Conservation (phyloP, 257 asterid species). For the Fraxinus quadrangulata region DNA sequence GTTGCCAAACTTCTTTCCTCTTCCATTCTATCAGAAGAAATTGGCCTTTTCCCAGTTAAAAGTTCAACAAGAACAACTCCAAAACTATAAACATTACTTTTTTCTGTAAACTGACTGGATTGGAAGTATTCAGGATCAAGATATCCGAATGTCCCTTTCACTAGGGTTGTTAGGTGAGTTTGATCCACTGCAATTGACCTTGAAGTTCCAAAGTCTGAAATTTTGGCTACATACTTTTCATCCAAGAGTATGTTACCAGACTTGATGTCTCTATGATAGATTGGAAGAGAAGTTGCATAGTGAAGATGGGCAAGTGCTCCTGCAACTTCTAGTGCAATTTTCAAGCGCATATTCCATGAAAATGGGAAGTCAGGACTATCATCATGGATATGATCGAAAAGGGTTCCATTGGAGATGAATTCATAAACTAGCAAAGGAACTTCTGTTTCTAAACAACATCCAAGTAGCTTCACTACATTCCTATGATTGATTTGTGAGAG, state of each 20-base stretch:
- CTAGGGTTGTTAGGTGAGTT: slow-evolving; percentile 31
- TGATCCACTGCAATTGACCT: slow-evolving; percentile 24
- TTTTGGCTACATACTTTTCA: slow-evolving; percentile 22
- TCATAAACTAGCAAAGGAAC: slow-evolving; percentile 23
- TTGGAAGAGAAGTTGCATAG: slow-evolving; percentile 13
- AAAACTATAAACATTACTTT: slow-evolving; percentile 34
- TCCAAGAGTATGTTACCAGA: slow-evolving; percentile 28
- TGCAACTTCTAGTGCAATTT: slow-evolving; percentile 26
- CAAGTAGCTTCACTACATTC: slow-evolving; percentile 30
- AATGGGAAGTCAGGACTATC: slow-evolving; percentile 21
- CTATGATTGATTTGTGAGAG: slow-evolving; percentile 32
- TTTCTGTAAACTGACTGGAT: slow-evolving; percentile 27
- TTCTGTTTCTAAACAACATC: slow-evolving; percentile 30
- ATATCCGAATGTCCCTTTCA: slow-evolving; percentile 36
- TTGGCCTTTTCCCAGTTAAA: slow-evolving; percentile 26
- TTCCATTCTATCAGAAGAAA: slow-evolving; percentile 15
- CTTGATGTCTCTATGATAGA: slow-evolving; percentile 28
- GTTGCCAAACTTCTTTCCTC: slow-evolving; percentile 24
- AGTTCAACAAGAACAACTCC: slow-evolving; percentile 35
- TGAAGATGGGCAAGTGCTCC: slow-evolving; percentile 31
- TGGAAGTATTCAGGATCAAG: slow-evolving; percentile 33
- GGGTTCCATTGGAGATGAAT: slow-evolving; percentile 28
- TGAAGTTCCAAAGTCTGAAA: slow-evolving; percentile 25
- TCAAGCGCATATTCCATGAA: slow-evolving; percentile 28
- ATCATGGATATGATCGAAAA: slow-evolving; percentile 22